Percentiles rank a stretch among this genome's conserved stretches.
These are phyloP conservation scores for Globisporangium iwayamae DNA, from an alignment of 352 stramenopile species.

Conservation along the genomic window DNA sequence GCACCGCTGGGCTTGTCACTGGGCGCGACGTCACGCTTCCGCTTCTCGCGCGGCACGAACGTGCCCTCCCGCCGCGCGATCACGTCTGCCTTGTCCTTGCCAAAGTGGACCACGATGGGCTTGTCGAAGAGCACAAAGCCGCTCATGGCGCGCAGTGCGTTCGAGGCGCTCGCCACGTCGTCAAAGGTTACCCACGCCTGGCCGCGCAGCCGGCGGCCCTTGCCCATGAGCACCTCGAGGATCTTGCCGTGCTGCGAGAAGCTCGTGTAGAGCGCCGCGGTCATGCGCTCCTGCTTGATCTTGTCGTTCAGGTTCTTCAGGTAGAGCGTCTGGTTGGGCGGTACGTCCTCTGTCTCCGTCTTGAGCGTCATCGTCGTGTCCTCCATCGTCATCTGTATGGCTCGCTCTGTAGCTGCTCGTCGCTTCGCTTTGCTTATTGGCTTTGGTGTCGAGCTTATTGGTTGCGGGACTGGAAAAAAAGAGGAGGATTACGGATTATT, in stretches of 20 bases:
- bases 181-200: slow-evolving; percentile 93
- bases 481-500: neutral
- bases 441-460: slow-evolving; percentile 2
- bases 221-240: slow-evolving; percentile 87
- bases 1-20: slow-evolving; percentile 14
- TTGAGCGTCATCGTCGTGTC: neutral
- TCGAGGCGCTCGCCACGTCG: slow-evolving; percentile 83
- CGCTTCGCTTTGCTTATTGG: neutral
- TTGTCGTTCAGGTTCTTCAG: slow-evolving; percentile 94
- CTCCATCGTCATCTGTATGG: neutral
- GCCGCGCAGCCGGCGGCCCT: slow-evolving; percentile 76
- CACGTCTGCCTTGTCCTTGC: slow-evolving; percentile 80
- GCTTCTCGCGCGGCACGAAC: slow-evolving; percentile 79
- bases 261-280: slow-evolving; percentile 85
- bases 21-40: slow-evolving; percentile 59
- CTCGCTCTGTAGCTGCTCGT: neutral
- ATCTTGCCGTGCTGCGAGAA: slow-evolving; percentile 93
- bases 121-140: slow-evolving; percentile 89
- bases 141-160: slow-evolving; percentile 86
- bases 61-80: slow-evolving; percentile 69
- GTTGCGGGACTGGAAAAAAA: neutral
- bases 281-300: slow-evolving; percentile 91
- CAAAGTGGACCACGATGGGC: slow-evolving; percentile 77
- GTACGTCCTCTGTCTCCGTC: slow-evolving; percentile 45
- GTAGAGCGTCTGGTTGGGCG: slow-evolving; percentile 92